Evolutionary conservation across 192 early-diverging fungal genomes (phyloP).

Genomic region (Allomyces javanicus): DNA sequence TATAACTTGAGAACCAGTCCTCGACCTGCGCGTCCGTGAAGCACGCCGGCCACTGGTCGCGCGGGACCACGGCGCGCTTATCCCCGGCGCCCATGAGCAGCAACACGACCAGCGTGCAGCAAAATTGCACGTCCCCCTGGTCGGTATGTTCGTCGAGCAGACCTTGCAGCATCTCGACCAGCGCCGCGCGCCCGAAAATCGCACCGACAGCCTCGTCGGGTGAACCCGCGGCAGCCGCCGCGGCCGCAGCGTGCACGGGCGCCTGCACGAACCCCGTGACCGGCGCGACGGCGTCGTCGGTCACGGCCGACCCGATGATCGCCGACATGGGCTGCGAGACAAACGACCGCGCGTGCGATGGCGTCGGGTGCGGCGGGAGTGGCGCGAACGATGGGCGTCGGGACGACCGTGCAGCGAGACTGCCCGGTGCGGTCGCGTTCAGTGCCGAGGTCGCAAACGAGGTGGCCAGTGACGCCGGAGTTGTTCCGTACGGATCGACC

Average conservation of each 20-base stretch:
- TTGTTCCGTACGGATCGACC: too few relatives aligned
- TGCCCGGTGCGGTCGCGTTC: not conserved
- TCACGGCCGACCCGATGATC: too few relatives aligned
- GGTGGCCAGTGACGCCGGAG: too few relatives aligned
- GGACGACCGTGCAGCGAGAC: too few relatives aligned
- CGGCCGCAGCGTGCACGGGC: not conserved
- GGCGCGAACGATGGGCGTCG: not conserved
- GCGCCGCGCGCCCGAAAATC: slow-evolving; percentile 14
- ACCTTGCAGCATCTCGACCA: slow-evolving; percentile 27
- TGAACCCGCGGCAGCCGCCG: not conserved
- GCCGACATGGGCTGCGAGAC: too few relatives aligned
- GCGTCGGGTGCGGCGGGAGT: not conserved
- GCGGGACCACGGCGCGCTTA: slow-evolving; percentile 60
- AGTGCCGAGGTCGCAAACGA: not conserved
- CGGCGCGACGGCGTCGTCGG: not conserved
- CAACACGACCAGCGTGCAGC: not conserved
- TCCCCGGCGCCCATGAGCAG: slow-evolving; percentile 23
- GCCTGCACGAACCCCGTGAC: not conserved
- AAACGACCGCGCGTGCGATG: not conserved
- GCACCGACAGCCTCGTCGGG: not conserved
- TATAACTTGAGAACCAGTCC: slow-evolving; percentile 47
- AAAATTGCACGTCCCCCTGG: slow-evolving; percentile 19
- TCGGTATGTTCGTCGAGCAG: slow-evolving; percentile 53
- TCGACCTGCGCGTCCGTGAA: slow-evolving; percentile 27
- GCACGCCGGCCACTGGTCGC: slow-evolving; percentile 34